Base-by-base conservation (phyloP, 176 grass and related monocot genomes). In the Typha latifolia region DNA sequence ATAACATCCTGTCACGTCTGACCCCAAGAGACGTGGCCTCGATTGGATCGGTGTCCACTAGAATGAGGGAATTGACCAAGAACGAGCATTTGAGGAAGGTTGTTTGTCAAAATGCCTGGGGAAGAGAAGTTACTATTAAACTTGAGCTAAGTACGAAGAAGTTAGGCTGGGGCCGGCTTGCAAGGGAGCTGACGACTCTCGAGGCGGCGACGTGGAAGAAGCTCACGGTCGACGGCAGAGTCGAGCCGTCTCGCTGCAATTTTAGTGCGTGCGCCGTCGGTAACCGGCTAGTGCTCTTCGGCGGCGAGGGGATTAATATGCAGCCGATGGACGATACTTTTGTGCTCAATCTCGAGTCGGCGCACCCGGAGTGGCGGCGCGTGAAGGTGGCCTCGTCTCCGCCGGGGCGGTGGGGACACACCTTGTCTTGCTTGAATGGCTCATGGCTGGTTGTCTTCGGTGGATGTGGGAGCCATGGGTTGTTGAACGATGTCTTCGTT, bases 401-500 rank as follows among this genome's bases (percentile, higher is more conserved):
- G 62, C 94, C 94, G 0, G 94, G 94, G 5, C 68, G 94, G 0
- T 99, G 94, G 94, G 94, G 94, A 0, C 94, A 99, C 74, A 93
- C 94, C 0, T 81, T 99, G 12, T 99, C 94, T 31, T 92, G 78
- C 81, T 67, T 93, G 55, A 99, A 93, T 23, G 89, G 89, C 3
- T 99, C 94, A 21, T 99, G 89, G 94, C 80, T 99, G 15, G 89
- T 93, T 20, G 89, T 99, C 37, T 99, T 99, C 76, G 94, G 94
- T 34, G 94, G 94, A 14, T 99, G 81, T 11, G 94, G 94, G 22
- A 85, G 83, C 51, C 71, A 76, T 53, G 94, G 94, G 57, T 70
- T 91, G 73, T 80, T 99, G 51, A 99, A 93, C 0, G 94, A 99
- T 70, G 85, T 91, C 53, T 99, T 99, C 14, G 73, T 99, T 63